phyloP scores from a whole-genome alignment of 2,329 filamentous ascomycete genomes.

The Fusarium poae region DNA sequence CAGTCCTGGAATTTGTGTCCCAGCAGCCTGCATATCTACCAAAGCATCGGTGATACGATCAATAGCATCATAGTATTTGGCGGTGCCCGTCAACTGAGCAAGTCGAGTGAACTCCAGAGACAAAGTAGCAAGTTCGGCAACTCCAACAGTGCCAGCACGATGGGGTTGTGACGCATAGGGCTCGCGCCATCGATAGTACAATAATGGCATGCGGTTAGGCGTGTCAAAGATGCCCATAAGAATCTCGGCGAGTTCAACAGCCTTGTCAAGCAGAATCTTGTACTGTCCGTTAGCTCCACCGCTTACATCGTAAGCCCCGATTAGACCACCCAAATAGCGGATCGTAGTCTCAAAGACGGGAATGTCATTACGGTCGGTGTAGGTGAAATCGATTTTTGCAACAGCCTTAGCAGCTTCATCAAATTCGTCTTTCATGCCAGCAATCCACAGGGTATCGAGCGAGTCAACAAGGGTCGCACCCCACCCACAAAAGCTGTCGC shows the following conservation, averaged over 20 bases:
- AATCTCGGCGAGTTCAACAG: constrained; percentile 82
- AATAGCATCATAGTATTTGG: constrained; percentile 91
- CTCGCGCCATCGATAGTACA: constrained; percentile 84
- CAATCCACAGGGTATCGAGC: constrained; percentile 88
- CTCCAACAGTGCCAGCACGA: constrained; percentile 68
- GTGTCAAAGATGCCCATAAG: constrained; percentile 89
- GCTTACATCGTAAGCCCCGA: constrained; percentile 89
- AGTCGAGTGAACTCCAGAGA: constrained; percentile 91
- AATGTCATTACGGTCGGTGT: constrained; percentile 73
- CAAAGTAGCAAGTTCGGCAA: constrained; percentile 83
- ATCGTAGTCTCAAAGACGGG: constrained; percentile 96
- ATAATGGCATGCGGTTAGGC: constrained; percentile 90
- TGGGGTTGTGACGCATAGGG: constrained; percentile 72
- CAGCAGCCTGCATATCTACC: constrained; percentile 77
- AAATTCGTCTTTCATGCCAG: constrained; percentile 83
- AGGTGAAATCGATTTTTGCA: constrained; percentile 85
- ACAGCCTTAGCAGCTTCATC: constrained; percentile 79
- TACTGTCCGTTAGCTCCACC: constrained; percentile 70
- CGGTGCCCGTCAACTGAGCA: constrained; percentile 83
- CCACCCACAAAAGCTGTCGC: constrained; percentile 92
- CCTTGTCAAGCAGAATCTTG: constrained; percentile 78
- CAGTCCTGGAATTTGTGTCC: constrained; percentile 79
- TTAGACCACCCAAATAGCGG: constrained; percentile 86
- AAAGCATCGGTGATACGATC: constrained; percentile 87
- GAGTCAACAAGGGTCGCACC: constrained; percentile 87